These are phyloP conservation scores for Talaromyces proteolyticus DNA, from an alignment of 495 filamentous ascomycete species.

Conservation along the genomic window DNA sequence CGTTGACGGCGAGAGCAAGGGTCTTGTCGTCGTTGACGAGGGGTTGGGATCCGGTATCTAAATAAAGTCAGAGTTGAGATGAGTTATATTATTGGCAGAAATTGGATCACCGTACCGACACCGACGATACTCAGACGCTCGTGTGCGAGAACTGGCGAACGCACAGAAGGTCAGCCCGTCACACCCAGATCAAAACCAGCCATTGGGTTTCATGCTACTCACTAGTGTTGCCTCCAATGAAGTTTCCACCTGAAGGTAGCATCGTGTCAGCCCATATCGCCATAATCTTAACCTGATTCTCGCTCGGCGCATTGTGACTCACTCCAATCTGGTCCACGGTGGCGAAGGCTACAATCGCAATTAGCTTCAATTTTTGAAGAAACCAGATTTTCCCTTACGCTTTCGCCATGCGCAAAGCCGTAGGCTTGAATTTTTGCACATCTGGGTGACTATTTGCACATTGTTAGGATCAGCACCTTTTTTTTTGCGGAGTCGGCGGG, in stretches of 20 bases:
- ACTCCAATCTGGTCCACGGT: constrained; percentile 99
- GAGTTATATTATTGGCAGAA: constrained; percentile 3
- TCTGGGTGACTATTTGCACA: constrained; percentile 71
- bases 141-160: constrained; percentile 78
- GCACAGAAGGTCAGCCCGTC: constrained; percentile 16
- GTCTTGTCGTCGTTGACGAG: constrained; percentile 84
- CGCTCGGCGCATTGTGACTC: constrained; percentile 37
- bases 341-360: constrained; percentile 63
- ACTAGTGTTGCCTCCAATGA: constrained; percentile 86
- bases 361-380: constrained; percentile 7
- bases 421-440: constrained; percentile 94
- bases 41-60: constrained; percentile 92
- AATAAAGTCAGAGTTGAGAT: constrained; percentile 14
- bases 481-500: not conserved
- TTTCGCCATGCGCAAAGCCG: constrained; percentile 92
- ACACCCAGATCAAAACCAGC: not conserved
- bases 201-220: constrained; percentile 20
- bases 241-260: constrained; percentile 67
- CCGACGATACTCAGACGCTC: constrained; percentile 97
- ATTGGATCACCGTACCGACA: constrained; percentile 63
- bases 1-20: constrained; percentile 93
- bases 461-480: too few relatives aligned
- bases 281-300: not conserved
- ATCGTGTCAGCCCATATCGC: constrained; percentile 2
- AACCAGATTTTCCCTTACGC: constrained; percentile 56